These are phyloP conservation scores for Hibiscus tridactylites DNA, from an alignment of 345 rosid species.

Conservation along the genomic window DNA sequence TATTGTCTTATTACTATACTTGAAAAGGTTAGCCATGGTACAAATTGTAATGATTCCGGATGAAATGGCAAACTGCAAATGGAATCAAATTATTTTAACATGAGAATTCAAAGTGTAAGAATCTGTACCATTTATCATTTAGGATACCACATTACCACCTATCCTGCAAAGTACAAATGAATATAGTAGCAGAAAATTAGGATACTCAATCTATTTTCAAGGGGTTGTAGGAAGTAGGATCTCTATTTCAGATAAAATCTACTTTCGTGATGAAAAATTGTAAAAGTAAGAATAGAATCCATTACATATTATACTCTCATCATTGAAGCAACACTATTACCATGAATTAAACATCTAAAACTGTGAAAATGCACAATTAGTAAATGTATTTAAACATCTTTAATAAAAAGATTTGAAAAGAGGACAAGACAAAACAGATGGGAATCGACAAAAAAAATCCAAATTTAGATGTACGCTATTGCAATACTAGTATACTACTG, in stretches of 20 bases:
- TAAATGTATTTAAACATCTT: not conserved
- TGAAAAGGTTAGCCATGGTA: slow-evolving; percentile 85
- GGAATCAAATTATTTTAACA: slow-evolving; percentile 8
- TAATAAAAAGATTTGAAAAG: not conserved
- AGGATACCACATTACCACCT: not conserved
- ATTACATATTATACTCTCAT: not conserved
- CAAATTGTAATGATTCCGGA: slow-evolving; percentile 80
- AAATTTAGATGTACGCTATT: not conserved
- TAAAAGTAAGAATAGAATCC: not conserved
- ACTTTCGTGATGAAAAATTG: not conserved
- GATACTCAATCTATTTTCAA: not conserved
- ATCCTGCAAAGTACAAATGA: not conserved
- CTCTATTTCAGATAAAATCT: too few relatives aligned
- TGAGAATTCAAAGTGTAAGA: not conserved
- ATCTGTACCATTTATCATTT: not conserved
- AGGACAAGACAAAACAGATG: not conserved
- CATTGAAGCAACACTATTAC: not conserved
- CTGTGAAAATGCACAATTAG: not conserved
- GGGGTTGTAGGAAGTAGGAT: not conserved
- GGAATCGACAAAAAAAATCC: not conserved
- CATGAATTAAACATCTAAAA: not conserved
- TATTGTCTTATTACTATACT: slow-evolving; percentile 84
- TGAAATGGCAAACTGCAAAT: slow-evolving; percentile 81
- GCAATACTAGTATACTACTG: not conserved
- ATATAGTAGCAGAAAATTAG: not conserved